A percentile compares a stretch with the other conserved stretches of the same genome.
Conservation (phyloP, 2,329 filamentous ascomycete species). For the Amesomyces nigricolor region DNA sequence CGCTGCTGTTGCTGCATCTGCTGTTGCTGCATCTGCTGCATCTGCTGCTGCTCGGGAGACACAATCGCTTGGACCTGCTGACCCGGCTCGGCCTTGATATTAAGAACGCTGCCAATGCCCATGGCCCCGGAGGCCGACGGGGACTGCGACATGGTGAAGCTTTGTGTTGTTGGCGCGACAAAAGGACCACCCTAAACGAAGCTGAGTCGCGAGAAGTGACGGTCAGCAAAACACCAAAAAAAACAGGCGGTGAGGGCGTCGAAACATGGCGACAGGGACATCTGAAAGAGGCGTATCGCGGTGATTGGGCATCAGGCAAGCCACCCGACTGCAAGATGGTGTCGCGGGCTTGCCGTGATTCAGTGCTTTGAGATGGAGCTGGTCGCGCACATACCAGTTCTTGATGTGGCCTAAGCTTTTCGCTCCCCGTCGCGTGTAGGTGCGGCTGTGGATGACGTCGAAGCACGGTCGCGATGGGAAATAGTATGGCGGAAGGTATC, state of each 20-base stretch:
- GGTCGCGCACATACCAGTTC: neutral
- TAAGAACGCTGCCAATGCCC: conserved; percentile 49
- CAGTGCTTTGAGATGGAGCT: conserved; percentile 1
- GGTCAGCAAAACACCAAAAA: conserved; percentile 10
- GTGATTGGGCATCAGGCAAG: conserved; percentile 17
- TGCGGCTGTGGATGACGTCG: too few species aligned
- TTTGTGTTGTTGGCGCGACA: neutral
- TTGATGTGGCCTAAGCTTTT: neutral
- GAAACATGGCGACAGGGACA: conserved; percentile 8
- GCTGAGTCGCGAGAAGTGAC: conserved; percentile 8
- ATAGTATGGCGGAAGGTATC: too few species aligned
- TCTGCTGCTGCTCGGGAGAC: conserved; percentile 25
- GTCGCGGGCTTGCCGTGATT: neutral
- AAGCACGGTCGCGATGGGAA: too few species aligned
- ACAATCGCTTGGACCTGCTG: conserved; percentile 14
- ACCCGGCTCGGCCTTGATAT: conserved; percentile 40
- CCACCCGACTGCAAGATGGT: conserved; percentile 4
- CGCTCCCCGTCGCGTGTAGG: too few species aligned
- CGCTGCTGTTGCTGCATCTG: conserved; percentile 11
- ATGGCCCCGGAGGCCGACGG: conserved; percentile 45
- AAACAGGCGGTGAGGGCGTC: conserved; percentile 22
- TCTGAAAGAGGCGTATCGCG: conserved; percentile 8
- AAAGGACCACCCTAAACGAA: neutral
- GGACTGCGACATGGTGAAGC: conserved; percentile 30
- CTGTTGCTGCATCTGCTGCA: conserved; percentile 21